A percentile compares a stretch with the other conserved stretches of the same genome.
phyloP scores from a whole-genome alignment of 345 rosid species.

The Hibiscus trionum region DNA sequence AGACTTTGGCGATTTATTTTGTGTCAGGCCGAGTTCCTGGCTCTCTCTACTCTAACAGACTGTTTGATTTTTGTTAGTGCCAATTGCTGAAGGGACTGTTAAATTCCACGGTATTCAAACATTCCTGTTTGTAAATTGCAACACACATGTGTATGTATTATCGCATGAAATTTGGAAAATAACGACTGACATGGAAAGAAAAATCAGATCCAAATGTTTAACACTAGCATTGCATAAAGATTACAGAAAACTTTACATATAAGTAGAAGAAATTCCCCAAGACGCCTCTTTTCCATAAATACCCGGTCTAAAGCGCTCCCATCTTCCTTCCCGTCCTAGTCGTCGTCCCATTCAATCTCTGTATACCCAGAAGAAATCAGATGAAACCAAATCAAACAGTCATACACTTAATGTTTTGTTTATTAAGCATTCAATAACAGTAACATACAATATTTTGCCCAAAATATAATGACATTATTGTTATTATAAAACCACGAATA shows the following conservation, averaged over 20 bases:
- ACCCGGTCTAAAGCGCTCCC: background rate
- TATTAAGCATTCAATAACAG: too few relatives aligned
- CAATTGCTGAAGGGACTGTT: too few relatives aligned
- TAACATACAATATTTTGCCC: too few relatives aligned
- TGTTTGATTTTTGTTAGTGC: too few relatives aligned
- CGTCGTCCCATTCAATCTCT: background rate
- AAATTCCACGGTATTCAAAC: background rate
- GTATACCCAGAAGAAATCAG: background rate
- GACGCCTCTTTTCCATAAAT: background rate
- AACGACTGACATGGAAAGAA: background rate
- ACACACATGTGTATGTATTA: background rate
- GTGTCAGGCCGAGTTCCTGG: too few relatives aligned
- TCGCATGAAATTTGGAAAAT: background rate
- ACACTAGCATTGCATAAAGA: constrained; percentile 5
- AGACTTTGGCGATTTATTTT: too few relatives aligned
- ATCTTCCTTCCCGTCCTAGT: background rate
- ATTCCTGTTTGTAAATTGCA: background rate
- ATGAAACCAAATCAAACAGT: background rate
- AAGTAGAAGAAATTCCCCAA: constrained; percentile 1
- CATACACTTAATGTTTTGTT: too few relatives aligned
- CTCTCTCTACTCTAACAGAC: too few relatives aligned
- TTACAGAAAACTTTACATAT: background rate
- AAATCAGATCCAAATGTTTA: background rate
- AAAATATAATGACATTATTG: too few relatives aligned
- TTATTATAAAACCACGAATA: too few relatives aligned